Evolutionary conservation across 371 early-diverging fungal species (phyloP).

Genomic region (Rhizopus delemar): DNA sequence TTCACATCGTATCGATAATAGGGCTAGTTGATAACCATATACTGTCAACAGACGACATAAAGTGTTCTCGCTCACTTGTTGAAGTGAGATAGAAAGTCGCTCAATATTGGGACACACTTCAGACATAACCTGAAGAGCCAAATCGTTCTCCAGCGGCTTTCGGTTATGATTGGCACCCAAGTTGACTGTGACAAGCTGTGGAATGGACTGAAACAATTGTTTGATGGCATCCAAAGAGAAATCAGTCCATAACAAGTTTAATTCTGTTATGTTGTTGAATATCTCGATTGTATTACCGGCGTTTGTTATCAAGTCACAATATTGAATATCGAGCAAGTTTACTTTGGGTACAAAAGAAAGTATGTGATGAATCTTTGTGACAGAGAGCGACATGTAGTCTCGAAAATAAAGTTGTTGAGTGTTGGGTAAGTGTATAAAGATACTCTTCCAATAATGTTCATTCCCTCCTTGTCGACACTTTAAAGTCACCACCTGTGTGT

Average conservation of each 20-base stretch:
- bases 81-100: conserved; percentile 37
- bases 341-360: conserved; percentile 23
- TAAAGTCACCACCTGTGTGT: conserved; percentile 36
- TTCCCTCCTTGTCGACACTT: conserved; percentile 38
- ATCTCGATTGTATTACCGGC: neutral
- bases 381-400: conserved; percentile 39
- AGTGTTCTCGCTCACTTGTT: conserved; percentile 35
- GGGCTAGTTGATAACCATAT: conserved; percentile 33
- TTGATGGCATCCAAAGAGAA: conserved; percentile 35
- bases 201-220: conserved; percentile 27
- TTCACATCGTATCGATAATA: conserved; percentile 37
- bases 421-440: conserved; percentile 22
- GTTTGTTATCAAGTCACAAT: conserved; percentile 31
- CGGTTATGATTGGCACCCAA: conserved; percentile 51
- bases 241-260: conserved; percentile 46
- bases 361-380: conserved; percentile 40
- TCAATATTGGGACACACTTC: conserved; percentile 26
- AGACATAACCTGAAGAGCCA: conserved; percentile 24
- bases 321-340: conserved; percentile 26
- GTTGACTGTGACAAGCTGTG: conserved; percentile 23
- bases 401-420: conserved; percentile 33
- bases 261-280: neutral
- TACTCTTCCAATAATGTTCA: conserved; percentile 28
- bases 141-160: conserved; percentile 32
- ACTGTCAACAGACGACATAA: conserved; percentile 28